These are phyloP conservation scores for Taphrina confusa DNA, from an alignment of 1,139 yeast species.

Conservation along the genomic window DNA sequence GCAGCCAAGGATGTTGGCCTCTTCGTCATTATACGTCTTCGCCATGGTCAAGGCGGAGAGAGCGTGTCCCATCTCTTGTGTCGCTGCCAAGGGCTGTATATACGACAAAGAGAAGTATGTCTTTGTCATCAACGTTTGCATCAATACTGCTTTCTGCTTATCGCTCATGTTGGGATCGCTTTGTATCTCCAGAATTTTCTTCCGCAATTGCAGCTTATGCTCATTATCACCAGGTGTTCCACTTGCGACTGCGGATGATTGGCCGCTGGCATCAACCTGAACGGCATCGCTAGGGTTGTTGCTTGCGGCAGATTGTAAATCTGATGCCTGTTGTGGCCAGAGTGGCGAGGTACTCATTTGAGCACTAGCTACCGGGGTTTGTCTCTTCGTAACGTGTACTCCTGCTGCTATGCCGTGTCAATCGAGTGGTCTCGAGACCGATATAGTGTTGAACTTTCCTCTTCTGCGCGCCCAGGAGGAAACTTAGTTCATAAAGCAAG, in stretches of 20 bases:
- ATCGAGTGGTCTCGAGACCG: no score
- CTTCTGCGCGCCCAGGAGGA: no score
- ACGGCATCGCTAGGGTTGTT: no score
- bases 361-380: no score
- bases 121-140: conserved; percentile 51
- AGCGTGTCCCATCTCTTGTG: conserved; percentile 30
- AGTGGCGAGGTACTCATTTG: conserved; percentile 11
- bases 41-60: conserved; percentile 26
- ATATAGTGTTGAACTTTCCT: no score
- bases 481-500: no score
- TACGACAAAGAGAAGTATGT: conserved; percentile 33
- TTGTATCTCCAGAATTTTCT: conserved; percentile 61
- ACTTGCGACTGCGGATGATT: no score
- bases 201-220: conserved; percentile 49
- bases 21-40: conserved; percentile 54
- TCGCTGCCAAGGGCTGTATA: conserved; percentile 25
- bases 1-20: conserved; percentile 64
- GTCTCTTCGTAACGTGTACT: no score
- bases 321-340: neutral
- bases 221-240: conserved; percentile 20
- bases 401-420: no score
- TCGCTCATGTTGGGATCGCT: conserved; percentile 50
- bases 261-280: no score
- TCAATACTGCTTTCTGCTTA: conserved; percentile 58
- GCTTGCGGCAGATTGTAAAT: neutral